A percentile compares a stretch with the other conserved stretches of the same genome.
Conservation (phyloP, 2,329 filamentous ascomycete species). For the Parastagonospora nodorum region DNA sequence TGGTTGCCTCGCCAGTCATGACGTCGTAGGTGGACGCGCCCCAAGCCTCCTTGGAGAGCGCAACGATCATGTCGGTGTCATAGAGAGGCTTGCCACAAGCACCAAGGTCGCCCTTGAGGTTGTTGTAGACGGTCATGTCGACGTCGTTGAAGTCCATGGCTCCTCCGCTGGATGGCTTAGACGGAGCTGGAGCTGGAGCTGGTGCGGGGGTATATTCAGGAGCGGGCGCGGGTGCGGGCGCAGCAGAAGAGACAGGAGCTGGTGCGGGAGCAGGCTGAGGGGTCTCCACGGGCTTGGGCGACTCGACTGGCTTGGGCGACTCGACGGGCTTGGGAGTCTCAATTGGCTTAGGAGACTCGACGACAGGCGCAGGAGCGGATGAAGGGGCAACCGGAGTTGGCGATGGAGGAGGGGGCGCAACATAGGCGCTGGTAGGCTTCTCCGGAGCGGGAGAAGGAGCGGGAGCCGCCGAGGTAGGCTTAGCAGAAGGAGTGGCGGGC, state of each 20-base stretch:
- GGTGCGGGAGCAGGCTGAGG: constrained; percentile 8
- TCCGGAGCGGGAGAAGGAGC: constrained; percentile 11
- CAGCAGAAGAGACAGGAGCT: constrained; percentile 12
- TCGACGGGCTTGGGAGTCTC: constrained; percentile 10
- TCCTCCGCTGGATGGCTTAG: constrained; percentile 8
- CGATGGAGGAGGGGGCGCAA: constrained; percentile 6
- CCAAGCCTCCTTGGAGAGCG: constrained; percentile 33
- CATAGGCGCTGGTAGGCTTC: constrained; percentile 7
- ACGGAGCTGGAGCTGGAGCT: constrained; percentile 4
- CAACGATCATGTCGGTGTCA: constrained; percentile 33
- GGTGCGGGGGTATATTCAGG: not conserved
- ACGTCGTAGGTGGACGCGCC: constrained; percentile 37
- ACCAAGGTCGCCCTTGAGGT: constrained; percentile 25
- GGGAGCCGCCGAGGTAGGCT: constrained; percentile 16
- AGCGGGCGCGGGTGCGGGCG: constrained; percentile 7
- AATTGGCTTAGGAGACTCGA: constrained; percentile 12
- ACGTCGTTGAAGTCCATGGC: constrained; percentile 17
- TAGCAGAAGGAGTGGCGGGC: constrained; percentile 23
- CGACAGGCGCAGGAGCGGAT: constrained; percentile 11
- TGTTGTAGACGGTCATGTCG: constrained; percentile 44
- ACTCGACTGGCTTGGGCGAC: constrained; percentile 3
- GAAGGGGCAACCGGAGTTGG: constrained; percentile 3
- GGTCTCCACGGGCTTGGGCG: constrained; percentile 8
- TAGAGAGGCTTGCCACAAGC: constrained; percentile 36
- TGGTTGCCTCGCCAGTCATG: constrained; percentile 38